Base-by-base conservation (phyloP, 2,329 filamentous ascomycete genomes). In the Fusarium anguioides region DNA sequence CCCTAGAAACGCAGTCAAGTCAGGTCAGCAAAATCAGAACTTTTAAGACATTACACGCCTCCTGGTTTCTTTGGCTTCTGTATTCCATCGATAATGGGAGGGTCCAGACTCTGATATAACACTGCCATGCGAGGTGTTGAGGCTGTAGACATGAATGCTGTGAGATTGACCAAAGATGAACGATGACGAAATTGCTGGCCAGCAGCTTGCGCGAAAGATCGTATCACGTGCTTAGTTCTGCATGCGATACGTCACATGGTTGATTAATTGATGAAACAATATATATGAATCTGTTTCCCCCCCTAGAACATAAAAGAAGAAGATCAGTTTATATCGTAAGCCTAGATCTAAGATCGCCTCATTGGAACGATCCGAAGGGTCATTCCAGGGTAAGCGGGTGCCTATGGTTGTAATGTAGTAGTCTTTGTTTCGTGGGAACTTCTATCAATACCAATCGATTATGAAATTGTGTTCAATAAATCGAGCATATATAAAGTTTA, bases 51-150 rank as follows among this genome's bases (percentile, higher is more conserved):
- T 33, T 41, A 18, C 31, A 18, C 26, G 64, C 68, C 65, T 50
- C 81, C 81, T 15, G 82, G 82, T 57, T 86, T 85, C 67, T 75
- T 80, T 3, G 82, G 82, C 60, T 85, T 86, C 17, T 74, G 75
- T 5, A 81, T 77, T 3, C 82, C 82, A 52, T 83, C 79, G 46
- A 84, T 80, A 6, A 81, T 31, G 1, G 83, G 82, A 6, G 82
- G 80, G 4, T 82, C 78, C 42, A 83, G 75, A 6, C 76, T 81
- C 69, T 85, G 82, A 52, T 81, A 81, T 2, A 85, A 69, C 0
- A 84, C 76, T 6, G 82, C 83, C 4, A 85, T 78, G 6, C 59
- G 56, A 53, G 23, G 41, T 48, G 24, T 51, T 23, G 52, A 29
- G 47, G 31, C 35, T 27, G 53, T 33, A 48, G 49, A 37, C 24